A percentile compares a stretch with the other conserved stretches of the same genome.
Evolutionary conservation across 345 rosid genomes (phyloP).

Genomic region (Xanthoceras sorbifolium): DNA sequence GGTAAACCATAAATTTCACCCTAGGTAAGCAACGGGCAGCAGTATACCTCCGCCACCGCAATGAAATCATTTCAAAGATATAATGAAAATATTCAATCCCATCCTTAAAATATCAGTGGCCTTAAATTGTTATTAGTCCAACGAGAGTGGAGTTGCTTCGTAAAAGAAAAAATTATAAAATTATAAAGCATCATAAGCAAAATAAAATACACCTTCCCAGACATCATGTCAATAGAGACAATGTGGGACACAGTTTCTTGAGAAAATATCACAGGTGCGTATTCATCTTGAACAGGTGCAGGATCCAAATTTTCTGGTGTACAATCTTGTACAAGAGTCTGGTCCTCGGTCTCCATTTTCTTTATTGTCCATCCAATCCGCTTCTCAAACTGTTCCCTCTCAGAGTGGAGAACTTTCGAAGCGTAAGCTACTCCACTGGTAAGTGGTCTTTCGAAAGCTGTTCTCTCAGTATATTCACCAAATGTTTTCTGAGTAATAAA

Average conservation of each 20-base stretch:
- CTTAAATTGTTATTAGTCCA: neutral
- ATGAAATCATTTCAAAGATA: too few relatives aligned
- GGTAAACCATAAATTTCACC: too few relatives aligned
- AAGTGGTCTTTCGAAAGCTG: constrained; percentile 95
- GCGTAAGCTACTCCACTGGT: constrained; percentile 99
- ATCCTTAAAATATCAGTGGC: neutral
- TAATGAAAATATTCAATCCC: too few relatives aligned
- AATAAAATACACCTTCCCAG: constrained; percentile 70
- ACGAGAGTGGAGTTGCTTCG: neutral
- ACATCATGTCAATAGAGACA: constrained; percentile 97
- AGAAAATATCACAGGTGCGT: constrained; percentile 90
- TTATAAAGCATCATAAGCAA: constrained; percentile 10
- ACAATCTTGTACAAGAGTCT: constrained; percentile 83
- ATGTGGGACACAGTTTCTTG: constrained; percentile 97
- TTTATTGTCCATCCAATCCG: constrained; percentile 76
- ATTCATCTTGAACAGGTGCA: constrained; percentile 92
- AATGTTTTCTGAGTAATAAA: constrained; percentile 70
- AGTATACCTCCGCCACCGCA: too few relatives aligned
- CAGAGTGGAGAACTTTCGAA: constrained; percentile 79
- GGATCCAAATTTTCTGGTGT: constrained; percentile 80
- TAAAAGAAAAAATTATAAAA: neutral
- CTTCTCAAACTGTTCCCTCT: constrained; percentile 82
- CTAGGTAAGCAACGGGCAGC: too few relatives aligned
- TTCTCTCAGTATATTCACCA: constrained; percentile 89
- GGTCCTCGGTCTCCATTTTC: constrained; percentile 93